Percentiles rank a stretch among this genome's conserved stretches.
phyloP scores from a whole-genome alignment of 108 stramenopile species.

The Mediolabrus comicus region DNA sequence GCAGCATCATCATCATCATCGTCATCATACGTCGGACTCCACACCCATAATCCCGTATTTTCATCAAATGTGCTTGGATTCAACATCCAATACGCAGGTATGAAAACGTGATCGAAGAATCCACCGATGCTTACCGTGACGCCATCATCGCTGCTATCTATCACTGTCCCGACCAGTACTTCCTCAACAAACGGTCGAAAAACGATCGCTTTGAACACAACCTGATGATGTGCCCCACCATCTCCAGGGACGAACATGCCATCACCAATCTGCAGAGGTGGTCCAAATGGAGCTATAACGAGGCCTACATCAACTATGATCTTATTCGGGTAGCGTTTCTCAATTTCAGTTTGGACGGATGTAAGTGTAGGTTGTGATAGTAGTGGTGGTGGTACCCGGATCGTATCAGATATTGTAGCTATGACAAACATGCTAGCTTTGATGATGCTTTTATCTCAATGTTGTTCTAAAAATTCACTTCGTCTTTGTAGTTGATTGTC shows the following conservation, averaged over 20 bases:
- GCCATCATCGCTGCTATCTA: slow-evolving; percentile 67
- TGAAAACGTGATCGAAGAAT: slow-evolving; percentile 87
- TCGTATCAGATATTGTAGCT: slow-evolving; percentile 66
- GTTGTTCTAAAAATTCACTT: too few relatives aligned
- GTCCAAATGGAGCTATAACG: slow-evolving; percentile 78
- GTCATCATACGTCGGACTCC: slow-evolving; percentile 71
- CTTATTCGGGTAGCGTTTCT: slow-evolving; percentile 76
- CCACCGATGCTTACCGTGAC: slow-evolving; percentile 71
- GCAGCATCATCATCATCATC: slow-evolving; percentile 45
- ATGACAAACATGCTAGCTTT: slow-evolving; percentile 68
- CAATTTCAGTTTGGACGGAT: slow-evolving; percentile 73
- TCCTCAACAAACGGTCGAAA: slow-evolving; percentile 92
- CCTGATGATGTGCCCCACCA: slow-evolving; percentile 82
- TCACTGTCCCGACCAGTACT: slow-evolving; percentile 74
- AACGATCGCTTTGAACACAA: slow-evolving; percentile 74
- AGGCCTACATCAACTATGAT: slow-evolving; percentile 84
- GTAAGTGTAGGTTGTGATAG: slow-evolving; percentile 59
- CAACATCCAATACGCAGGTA: slow-evolving; percentile 87
- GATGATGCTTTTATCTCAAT: not conserved
- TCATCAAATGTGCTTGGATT: slow-evolving; percentile 70
- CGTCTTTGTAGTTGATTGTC: not conserved
- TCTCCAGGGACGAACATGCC: slow-evolving; percentile 80
- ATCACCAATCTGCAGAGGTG: slow-evolving; percentile 61
- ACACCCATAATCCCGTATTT: slow-evolving; percentile 67
- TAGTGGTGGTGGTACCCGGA: slow-evolving; percentile 71